Conservation (phyloP, 805 yeast genomes). For the Yamadazyma insecticola region DNA sequence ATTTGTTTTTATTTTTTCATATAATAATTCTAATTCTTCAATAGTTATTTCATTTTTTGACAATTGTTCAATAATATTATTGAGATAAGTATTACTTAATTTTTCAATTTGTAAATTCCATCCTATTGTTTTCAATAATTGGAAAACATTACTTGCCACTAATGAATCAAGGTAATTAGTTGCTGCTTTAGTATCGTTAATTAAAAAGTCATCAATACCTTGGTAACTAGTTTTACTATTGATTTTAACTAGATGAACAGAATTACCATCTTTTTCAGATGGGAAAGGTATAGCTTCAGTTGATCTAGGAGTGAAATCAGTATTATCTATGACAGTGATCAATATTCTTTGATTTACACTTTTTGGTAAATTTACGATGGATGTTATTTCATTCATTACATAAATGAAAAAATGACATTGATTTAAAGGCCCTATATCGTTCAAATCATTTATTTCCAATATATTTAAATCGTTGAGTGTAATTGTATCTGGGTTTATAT, state of each 20-base stretch:
- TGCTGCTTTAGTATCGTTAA: slow-evolving; percentile 28
- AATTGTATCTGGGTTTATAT: slow-evolving; percentile 8
- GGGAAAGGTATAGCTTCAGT: slow-evolving; percentile 24
- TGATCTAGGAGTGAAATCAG: slow-evolving; percentile 33
- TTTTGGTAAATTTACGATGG: slow-evolving; percentile 8
- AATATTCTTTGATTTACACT: slow-evolving; percentile 18
- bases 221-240: slow-evolving; percentile 19
- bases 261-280: slow-evolving; percentile 9
- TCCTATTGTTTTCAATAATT: slow-evolving; percentile 25
- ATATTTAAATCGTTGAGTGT: slow-evolving; percentile 13
- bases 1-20: slow-evolving; percentile 16
- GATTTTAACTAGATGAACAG: slow-evolving; percentile 29
- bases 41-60: slow-evolving; percentile 11
- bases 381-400: slow-evolving; percentile 8
- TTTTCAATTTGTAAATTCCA: slow-evolving; percentile 22
- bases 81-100: slow-evolving; percentile 17
- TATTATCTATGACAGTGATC: slow-evolving; percentile 34
- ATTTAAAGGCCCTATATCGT: slow-evolving; percentile 7
- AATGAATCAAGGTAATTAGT: slow-evolving; percentile 23
- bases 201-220: slow-evolving; percentile 27
- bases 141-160: slow-evolving; percentile 32
- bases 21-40: slow-evolving; percentile 12
- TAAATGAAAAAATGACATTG: slow-evolving; percentile 11
- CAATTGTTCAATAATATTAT: slow-evolving; percentile 13
- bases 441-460: slow-evolving; percentile 12